Evolutionary conservation across 768 basidiomycete genomes (phyloP).

Genomic region (Kwoniella newhampshirensis): DNA sequence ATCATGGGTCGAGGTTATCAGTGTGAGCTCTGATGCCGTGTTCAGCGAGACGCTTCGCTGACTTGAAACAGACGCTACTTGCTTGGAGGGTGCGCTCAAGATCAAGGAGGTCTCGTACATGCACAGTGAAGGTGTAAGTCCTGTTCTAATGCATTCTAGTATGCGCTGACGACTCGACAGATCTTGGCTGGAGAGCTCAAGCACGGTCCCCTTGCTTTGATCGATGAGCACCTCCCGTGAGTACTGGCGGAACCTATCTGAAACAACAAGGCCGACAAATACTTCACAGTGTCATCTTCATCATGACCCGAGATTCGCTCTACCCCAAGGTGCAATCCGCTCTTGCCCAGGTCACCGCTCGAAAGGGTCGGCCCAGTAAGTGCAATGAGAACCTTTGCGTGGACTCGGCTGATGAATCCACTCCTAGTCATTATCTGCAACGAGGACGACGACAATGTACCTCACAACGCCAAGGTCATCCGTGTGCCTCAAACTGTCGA

Average conservation of each 20-base stretch:
- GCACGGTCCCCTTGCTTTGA: constrained; percentile 94
- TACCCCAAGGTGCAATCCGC: constrained; percentile 98
- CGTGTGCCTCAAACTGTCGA: constrained; percentile 93
- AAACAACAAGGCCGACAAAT: constrained; percentile 1
- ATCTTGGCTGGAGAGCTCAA: constrained; percentile 98
- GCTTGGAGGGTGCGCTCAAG: constrained; percentile 95
- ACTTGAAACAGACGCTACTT: constrained; percentile 74
- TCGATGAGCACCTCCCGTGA: constrained; percentile 93
- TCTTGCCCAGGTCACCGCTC: constrained; percentile 92
- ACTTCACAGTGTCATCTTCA: constrained; percentile 69
- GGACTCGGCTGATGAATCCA: constrained; percentile 4
- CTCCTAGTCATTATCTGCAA: constrained; percentile 84
- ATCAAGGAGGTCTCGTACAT: constrained; percentile 98
- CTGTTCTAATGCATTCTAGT: constrained; percentile 3
- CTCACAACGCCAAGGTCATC: constrained; percentile 73
- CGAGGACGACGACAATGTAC: constrained; percentile 77
- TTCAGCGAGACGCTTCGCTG: constrained; percentile 1
- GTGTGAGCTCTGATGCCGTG: constrained; percentile 40
- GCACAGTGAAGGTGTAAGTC: constrained; percentile 56
- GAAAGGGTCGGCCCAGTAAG: constrained; percentile 72
- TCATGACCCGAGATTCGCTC: constrained; percentile 98
- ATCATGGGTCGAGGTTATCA: constrained; percentile 99
- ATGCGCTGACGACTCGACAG: constrained; percentile 52
- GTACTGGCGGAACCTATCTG: neutral
- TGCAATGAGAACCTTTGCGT: neutral